Conservation (phyloP, 1,284 basidiomycete species). For the Apiotrichum brassicae region DNA sequence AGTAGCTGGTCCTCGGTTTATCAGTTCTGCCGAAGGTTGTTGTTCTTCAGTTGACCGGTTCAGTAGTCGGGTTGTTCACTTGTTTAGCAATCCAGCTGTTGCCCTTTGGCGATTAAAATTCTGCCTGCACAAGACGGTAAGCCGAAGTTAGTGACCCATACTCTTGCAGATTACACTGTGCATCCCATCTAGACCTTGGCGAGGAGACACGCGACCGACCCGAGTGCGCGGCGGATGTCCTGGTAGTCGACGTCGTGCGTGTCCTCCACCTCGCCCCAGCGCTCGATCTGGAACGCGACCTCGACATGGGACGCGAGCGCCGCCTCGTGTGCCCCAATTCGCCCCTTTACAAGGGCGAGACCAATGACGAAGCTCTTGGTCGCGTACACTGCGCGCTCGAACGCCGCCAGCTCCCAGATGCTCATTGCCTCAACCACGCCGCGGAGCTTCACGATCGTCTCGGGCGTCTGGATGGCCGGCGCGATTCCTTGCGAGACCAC, state of each 20-base stretch:
- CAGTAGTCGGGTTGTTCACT: too few species aligned
- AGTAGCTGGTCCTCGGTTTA: too few species aligned
- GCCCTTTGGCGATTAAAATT: too few species aligned
- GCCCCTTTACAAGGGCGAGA: conserved; percentile 71
- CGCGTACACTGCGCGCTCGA: conserved; percentile 84
- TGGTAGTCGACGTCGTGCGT: conserved; percentile 93
- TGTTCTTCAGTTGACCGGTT: too few species aligned
- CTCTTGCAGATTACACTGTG: too few species aligned
- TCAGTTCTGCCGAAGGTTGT: too few species aligned
- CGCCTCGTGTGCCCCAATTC: conserved; percentile 74
- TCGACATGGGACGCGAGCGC: conserved; percentile 79
- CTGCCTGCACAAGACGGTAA: too few species aligned
- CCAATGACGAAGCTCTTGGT: conserved; percentile 89
- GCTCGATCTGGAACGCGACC: conserved; percentile 87
- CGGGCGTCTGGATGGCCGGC: conserved; percentile 60
- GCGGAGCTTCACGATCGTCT: conserved; percentile 59
- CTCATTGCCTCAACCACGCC: conserved; percentile 60
- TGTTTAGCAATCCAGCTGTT: too few species aligned
- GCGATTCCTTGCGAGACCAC: conserved; percentile 63
- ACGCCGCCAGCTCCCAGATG: conserved; percentile 80
- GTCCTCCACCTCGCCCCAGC: conserved; percentile 98
- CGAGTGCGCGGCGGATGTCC: conserved; percentile 80
- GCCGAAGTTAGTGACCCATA: too few species aligned
- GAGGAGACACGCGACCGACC: conserved; percentile 63
- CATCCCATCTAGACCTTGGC: conserved; percentile 19